Evolutionary conservation across 2,329 filamentous ascomycete genomes (phyloP).

Genomic region (Trichoderma hamatum): DNA sequence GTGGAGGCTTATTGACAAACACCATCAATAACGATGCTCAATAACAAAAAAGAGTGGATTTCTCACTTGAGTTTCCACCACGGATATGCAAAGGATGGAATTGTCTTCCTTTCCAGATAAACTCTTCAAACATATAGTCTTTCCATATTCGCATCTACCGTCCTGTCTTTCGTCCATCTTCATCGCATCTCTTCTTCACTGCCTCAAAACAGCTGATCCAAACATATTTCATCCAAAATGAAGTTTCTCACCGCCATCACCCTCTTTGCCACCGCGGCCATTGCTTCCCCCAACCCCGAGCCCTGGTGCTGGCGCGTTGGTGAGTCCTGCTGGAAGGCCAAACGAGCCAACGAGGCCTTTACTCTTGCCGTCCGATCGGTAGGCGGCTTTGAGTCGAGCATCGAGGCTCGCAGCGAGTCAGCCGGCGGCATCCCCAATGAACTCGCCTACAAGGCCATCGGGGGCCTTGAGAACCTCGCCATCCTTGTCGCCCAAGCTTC

Average conservation of each 20-base stretch:
- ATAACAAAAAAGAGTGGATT: constrained; percentile 11
- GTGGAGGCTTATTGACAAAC: constrained; percentile 20
- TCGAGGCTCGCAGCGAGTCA: constrained; percentile 34
- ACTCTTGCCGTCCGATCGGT: constrained; percentile 32
- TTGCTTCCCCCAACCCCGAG: constrained; percentile 31
- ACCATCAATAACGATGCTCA: constrained; percentile 19
- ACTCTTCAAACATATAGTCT: constrained; percentile 2
- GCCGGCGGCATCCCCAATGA: constrained; percentile 42
- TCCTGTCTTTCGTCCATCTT: neutral
- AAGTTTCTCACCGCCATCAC: constrained; percentile 37
- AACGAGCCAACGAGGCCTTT: constrained; percentile 34
- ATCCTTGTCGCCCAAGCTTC: constrained; percentile 40
- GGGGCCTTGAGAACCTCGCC: constrained; percentile 46
- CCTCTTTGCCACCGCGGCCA: constrained; percentile 30
- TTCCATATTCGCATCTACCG: neutral
- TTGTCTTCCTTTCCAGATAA: neutral
- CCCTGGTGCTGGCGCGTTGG: constrained; percentile 37
- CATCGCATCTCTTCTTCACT: constrained; percentile 8
- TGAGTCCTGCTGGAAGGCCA: constrained; percentile 42
- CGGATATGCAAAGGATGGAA: neutral
- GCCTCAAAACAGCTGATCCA: neutral
- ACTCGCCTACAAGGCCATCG: constrained; percentile 44
- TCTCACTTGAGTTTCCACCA: neutral
- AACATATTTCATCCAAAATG: constrained; percentile 30
- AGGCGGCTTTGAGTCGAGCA: constrained; percentile 27